phyloP scores from a whole-genome alignment of 2,329 filamentous ascomycete genomes.

The Cytospora schulzeri region DNA sequence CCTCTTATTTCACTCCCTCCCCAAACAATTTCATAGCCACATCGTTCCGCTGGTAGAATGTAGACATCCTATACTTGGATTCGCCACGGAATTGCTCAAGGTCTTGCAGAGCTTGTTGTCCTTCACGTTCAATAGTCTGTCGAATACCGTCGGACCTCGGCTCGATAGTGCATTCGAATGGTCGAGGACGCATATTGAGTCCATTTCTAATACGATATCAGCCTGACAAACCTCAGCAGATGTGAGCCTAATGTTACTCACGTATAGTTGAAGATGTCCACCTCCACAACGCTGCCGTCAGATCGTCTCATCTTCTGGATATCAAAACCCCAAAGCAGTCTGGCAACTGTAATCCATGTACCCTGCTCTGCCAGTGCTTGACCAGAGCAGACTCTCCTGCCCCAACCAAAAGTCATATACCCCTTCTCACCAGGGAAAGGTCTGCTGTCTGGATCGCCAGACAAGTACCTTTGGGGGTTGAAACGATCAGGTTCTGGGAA shows the following conservation, averaged over 20 bases:
- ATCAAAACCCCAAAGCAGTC: conserved; percentile 60
- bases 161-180: conserved; percentile 56
- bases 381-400: conserved; percentile 55
- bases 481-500: conserved; percentile 51
- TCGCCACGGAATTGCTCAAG: conserved; percentile 56
- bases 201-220: conserved; percentile 47
- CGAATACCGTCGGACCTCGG: conserved; percentile 52
- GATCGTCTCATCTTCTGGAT: conserved; percentile 44
- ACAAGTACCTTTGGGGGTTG: conserved; percentile 45
- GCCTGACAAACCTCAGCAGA: neutral
- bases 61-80: conserved; percentile 59
- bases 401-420: conserved; percentile 61
- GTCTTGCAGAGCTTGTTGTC: conserved; percentile 52
- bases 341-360: conserved; percentile 59
- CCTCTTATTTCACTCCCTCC: conserved; percentile 24
- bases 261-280: conserved; percentile 61
- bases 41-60: conserved; percentile 46
- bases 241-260: conserved; percentile 36
- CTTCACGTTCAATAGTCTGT: conserved; percentile 54
- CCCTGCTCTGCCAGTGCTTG: conserved; percentile 61
- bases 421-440: conserved; percentile 52
- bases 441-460: conserved; percentile 41
- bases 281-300: conserved; percentile 48
- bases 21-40: conserved; percentile 38
- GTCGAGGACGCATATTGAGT: conserved; percentile 59